phyloP scores from a whole-genome alignment of 1,284 basidiomycete species.

The Ganoderma multipileum region DNA sequence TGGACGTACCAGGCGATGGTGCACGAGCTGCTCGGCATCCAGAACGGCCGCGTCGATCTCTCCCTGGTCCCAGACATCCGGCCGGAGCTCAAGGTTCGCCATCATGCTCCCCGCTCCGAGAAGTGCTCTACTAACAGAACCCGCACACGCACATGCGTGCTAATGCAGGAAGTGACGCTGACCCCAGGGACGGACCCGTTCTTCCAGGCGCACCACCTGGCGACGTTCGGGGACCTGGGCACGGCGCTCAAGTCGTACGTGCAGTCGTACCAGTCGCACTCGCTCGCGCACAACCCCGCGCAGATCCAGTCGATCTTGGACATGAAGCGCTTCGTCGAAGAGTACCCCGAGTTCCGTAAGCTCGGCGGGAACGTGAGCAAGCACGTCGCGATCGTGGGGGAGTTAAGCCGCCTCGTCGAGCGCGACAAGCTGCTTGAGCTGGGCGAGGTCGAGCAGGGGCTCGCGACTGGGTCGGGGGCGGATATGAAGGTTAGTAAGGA shows the following conservation, averaged over 20 bases:
- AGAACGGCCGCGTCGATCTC: slow-evolving; percentile 92
- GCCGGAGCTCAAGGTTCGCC: slow-evolving; percentile 79
- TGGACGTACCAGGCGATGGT: slow-evolving; percentile 99
- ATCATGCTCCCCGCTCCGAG: neutral
- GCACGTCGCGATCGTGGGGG: slow-evolving; percentile 96
- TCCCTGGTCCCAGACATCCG: slow-evolving; percentile 86
- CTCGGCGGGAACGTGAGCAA: slow-evolving; percentile 98
- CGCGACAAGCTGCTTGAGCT: slow-evolving; percentile 88
- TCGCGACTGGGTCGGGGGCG: slow-evolving; percentile 90
- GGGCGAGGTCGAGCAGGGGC: slow-evolving; percentile 95
- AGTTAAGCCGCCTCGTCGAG: slow-evolving; percentile 91
- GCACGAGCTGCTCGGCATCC: slow-evolving; percentile 93
- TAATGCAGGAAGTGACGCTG: slow-evolving; percentile 89
- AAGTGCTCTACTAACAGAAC: neutral
- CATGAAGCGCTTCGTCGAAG: slow-evolving; percentile 98
- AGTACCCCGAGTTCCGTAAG: slow-evolving; percentile 97
- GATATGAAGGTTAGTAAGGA: slow-evolving; percentile 77
- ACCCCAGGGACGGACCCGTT: slow-evolving; percentile 94
- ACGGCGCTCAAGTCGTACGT: slow-evolving; percentile 94
- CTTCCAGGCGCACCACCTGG: slow-evolving; percentile 90
- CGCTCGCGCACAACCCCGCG: slow-evolving; percentile 77
- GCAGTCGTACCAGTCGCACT: slow-evolving; percentile 90
- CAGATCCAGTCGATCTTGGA: slow-evolving; percentile 96
- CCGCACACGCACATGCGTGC: neutral
- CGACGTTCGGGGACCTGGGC: slow-evolving; percentile 97